These are phyloP conservation scores for Mrakia gelida DNA, from an alignment of 768 basidiomycete genomes.

Conservation along the genomic window DNA sequence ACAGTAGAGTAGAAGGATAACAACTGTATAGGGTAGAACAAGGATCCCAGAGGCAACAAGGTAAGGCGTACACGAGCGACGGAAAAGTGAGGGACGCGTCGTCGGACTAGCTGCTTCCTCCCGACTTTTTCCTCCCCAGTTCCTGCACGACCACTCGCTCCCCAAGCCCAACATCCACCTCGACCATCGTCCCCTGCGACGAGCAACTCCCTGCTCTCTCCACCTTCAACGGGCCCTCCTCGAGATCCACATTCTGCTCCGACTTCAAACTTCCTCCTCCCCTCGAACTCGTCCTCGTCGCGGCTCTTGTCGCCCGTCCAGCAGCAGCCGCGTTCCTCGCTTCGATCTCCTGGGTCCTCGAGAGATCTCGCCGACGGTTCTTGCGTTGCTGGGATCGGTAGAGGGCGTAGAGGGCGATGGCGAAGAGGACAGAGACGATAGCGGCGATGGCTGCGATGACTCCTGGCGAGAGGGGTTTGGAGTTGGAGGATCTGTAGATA, in stretches of 20 bases:
- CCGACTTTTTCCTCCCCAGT: neutral
- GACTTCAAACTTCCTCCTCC: neutral
- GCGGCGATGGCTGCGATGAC: neutral
- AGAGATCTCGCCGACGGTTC: neutral
- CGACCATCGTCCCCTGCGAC: neutral
- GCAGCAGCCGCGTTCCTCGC: no score
- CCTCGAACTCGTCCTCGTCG: no score
- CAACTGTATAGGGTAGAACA: no score
- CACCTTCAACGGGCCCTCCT: neutral
- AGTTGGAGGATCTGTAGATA: neutral
- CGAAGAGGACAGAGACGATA: neutral
- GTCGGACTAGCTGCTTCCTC: no score
- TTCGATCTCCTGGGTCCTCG: neutral
- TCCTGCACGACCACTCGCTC: neutral
- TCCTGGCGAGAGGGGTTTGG: neutral
- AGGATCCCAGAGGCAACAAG: no score
- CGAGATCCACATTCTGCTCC: neutral
- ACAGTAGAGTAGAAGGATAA: no score
- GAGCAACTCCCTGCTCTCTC: neutral
- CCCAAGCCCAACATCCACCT: neutral
- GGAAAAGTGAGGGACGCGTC: no score
- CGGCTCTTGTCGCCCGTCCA: no score
- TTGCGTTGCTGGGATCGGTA: slow-evolving; percentile 8
- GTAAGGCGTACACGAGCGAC: no score
- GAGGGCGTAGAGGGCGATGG: neutral